Conservation (phyloP, 148 eudicot species). For the Fagopyrum esculentum region DNA sequence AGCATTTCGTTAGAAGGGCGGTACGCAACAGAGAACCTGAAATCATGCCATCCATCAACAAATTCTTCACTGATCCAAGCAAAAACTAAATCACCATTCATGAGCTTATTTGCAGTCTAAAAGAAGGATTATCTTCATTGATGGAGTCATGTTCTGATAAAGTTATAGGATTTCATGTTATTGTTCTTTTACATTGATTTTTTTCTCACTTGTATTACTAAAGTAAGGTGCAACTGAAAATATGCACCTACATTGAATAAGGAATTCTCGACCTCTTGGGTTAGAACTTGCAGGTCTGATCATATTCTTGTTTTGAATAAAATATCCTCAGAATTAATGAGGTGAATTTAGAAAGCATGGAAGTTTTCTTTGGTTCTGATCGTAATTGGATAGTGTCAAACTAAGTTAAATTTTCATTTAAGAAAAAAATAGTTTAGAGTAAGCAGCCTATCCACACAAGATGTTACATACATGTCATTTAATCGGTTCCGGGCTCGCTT, state of each 20-base stretch:
- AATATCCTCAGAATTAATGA: not conserved
- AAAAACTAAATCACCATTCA: slow-evolving; percentile 14
- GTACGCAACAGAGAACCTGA: slow-evolving; percentile 36
- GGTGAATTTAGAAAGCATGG: not conserved
- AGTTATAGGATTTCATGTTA: not conserved
- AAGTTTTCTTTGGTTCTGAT: no score
- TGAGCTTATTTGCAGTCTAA: not conserved
- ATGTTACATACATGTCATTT: no score
- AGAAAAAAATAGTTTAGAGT: no score
- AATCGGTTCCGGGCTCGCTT: no score
- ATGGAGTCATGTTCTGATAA: not conserved
- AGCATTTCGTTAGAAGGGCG: slow-evolving; percentile 43
- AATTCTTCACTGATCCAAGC: slow-evolving; percentile 26
- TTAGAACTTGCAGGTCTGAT: not conserved
- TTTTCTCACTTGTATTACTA: not conserved
- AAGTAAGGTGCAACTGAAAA: not conserved
- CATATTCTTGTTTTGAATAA: not conserved
- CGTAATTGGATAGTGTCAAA: no score
- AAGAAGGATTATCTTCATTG: not conserved
- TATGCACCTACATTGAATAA: slow-evolving; percentile 8
- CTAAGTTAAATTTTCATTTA: no score
- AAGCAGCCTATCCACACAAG: no score
- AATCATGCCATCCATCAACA: slow-evolving; percentile 46
- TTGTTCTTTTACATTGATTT: not conserved
- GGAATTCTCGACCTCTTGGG: not conserved